Conservation (phyloP, 2,329 filamentous ascomycete species). For the Scedosporium dehoogii region DNA sequence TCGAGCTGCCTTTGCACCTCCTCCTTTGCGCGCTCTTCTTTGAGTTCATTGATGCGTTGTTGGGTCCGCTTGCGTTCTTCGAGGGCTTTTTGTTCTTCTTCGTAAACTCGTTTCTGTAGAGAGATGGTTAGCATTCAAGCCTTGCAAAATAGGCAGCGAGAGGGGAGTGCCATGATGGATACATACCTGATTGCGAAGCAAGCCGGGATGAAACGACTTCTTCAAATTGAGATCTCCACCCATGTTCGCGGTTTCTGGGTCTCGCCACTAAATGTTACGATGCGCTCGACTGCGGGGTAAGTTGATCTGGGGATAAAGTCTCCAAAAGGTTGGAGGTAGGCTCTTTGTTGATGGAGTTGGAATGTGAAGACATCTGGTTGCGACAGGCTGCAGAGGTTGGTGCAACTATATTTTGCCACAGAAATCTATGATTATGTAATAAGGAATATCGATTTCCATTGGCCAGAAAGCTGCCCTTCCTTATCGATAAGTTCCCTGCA, state of each 20-base stretch:
- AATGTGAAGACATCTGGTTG: background rate
- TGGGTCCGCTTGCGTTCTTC: constrained; percentile 92
- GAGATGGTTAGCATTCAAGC: background rate
- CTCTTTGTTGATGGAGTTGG: background rate
- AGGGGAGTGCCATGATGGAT: background rate
- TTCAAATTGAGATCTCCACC: constrained; percentile 94
- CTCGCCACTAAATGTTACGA: background rate
- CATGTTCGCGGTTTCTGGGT: constrained; percentile 45
- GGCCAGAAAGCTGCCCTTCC: background rate
- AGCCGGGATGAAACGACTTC: constrained; percentile 86
- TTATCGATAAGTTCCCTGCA: background rate
- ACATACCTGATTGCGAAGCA: constrained; percentile 69
- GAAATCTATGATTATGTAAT: background rate
- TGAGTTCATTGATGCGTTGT: constrained; percentile 82
- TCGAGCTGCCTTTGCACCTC: constrained; percentile 87
- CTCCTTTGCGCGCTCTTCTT: constrained; percentile 86
- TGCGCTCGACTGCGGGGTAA: too few relatives aligned
- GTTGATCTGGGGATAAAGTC: background rate
- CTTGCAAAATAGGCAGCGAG: background rate
- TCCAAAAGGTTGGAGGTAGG: background rate
- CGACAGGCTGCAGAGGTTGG: background rate
- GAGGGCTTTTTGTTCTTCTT: constrained; percentile 84
- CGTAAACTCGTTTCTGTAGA: constrained; percentile 56
- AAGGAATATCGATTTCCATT: background rate
- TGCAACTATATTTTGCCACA: background rate